Conservation (phyloP, 169 alveolate genomes). For the Perkinsus marinus region DNA sequence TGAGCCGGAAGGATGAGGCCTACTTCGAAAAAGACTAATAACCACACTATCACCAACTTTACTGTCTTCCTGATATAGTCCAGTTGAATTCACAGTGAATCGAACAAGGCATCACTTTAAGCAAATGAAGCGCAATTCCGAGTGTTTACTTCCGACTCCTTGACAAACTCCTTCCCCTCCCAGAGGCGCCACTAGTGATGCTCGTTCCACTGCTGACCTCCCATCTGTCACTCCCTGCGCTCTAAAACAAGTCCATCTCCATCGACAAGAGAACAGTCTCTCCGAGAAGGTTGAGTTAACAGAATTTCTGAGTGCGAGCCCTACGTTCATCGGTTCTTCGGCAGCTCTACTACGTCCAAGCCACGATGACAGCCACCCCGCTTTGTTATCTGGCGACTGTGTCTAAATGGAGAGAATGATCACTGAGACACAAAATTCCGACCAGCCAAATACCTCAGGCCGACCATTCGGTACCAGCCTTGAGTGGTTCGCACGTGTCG, state of each 20-base stretch:
- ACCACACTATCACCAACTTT: neutral
- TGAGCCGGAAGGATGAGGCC: neutral
- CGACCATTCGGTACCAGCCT: neutral
- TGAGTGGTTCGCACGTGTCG: neutral
- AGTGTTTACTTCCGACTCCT: too few species aligned
- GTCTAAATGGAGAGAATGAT: neutral
- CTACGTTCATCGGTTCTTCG: neutral
- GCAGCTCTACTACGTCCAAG: neutral
- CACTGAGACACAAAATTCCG: neutral
- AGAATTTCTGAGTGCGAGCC: too few species aligned
- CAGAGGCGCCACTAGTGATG: neutral
- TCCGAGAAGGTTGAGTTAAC: too few species aligned
- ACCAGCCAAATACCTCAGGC: neutral
- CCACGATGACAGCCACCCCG: neutral
- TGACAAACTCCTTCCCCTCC: neutral
- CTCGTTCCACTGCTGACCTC: neutral
- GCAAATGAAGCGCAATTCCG: too few species aligned
- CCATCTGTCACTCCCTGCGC: neutral
- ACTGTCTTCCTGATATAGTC: too few species aligned
- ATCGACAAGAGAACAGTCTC: too few species aligned
- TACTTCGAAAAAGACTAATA: neutral
- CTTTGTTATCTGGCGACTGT: neutral
- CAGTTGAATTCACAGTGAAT: too few species aligned
- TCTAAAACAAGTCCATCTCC: too few species aligned
- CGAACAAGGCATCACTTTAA: too few species aligned